Base-by-base conservation (phyloP, 306 rosid genomes). In the Pachyrhizus erosus region DNA sequence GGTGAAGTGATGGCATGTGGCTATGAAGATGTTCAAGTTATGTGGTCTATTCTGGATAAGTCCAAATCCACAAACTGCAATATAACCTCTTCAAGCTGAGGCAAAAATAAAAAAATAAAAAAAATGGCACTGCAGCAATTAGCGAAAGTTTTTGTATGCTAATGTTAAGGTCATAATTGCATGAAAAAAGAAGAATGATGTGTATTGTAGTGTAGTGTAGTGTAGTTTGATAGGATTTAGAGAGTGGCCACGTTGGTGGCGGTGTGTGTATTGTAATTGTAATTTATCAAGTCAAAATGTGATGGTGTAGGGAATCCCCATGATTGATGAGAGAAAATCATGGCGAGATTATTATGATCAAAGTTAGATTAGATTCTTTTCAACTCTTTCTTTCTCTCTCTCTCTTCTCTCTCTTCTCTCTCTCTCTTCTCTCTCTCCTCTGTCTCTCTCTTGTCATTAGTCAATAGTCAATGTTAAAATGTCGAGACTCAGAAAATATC, bases 31-130 rank as follows among this genome's bases (percentile, higher is more conserved):
- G 98, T 95, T 73, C 98, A 93, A 72, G 98, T 95, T 1, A 95
- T 95, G 98, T 95, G 98, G 98, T 93, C 97, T 2, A 95, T 95
- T 17, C 89, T 95, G 42, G 98, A 95, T 83, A 95, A 92, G 94
- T 84, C 98, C 72, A 95, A 95, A 62, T 77, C 95, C 72, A 75
- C 79, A 17, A 8, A 82, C 67, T 90, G 90, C 86, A 87, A 87
- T 79, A 60, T 92, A 58, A 51, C 91, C 42, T 88, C 97, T 61
- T 89, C 84, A 21, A 58, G 8, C 18, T 18, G 60, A 73, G 11
- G 12, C 66, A 27, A 29, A 21, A n/a, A n/a, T n/a, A n/a, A n/a
- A n/a, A n/a, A n/a, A n/a, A n/a, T n/a, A n/a, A n/a, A n/a, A n/a
- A n/a, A n/a, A 40, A 10, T 5, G 3, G 20, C 18, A 58, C 55